phyloP scores from a whole-genome alignment of 352 stramenopile species.

The Poterioochromonas sp. region DNA sequence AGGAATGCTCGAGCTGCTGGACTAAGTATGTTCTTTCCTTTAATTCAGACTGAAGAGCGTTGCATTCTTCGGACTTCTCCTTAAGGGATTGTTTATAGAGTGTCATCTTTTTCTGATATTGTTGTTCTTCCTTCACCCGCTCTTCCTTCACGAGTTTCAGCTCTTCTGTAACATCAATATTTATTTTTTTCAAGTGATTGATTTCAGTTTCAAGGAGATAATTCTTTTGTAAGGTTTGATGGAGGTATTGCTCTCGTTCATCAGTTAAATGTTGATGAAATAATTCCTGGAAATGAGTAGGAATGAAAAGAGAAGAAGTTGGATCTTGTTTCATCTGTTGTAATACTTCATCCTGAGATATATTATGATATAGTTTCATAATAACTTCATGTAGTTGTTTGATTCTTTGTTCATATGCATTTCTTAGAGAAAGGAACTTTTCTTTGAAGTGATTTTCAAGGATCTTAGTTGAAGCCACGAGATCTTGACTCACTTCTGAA shows the following conservation, averaged over 20 bases:
- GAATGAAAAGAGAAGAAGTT: not conserved
- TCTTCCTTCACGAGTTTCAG: not conserved
- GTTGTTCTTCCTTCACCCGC: not conserved
- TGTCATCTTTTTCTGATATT: not conserved
- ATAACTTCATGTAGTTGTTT: not conserved
- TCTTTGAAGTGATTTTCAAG: conserved; percentile 31
- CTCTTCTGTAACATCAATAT: not conserved
- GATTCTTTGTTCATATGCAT: conserved; percentile 31
- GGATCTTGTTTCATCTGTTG: not conserved
- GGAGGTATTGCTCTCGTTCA: conserved; percentile 15
- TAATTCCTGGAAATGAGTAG: not conserved
- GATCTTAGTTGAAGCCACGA: not conserved
- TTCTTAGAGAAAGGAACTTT: conserved; percentile 11
- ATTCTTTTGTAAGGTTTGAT: not conserved
- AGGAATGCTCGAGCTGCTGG: not conserved
- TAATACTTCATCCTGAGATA: conserved; percentile 9
- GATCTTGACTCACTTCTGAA: conserved; percentile 33
- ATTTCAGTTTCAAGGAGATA: not conserved
- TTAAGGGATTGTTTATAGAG: not conserved
- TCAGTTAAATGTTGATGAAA: not conserved
- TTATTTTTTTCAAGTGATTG: not conserved
- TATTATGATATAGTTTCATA: not conserved
- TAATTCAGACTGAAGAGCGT: not conserved
- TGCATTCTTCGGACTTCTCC: not conserved
- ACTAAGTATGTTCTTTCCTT: not conserved